A percentile compares a stretch with the other conserved stretches of the same genome.
Evolutionary conservation across 495 filamentous ascomycete genomes (phyloP).

Genomic region (Penicillium verhagenii): DNA sequence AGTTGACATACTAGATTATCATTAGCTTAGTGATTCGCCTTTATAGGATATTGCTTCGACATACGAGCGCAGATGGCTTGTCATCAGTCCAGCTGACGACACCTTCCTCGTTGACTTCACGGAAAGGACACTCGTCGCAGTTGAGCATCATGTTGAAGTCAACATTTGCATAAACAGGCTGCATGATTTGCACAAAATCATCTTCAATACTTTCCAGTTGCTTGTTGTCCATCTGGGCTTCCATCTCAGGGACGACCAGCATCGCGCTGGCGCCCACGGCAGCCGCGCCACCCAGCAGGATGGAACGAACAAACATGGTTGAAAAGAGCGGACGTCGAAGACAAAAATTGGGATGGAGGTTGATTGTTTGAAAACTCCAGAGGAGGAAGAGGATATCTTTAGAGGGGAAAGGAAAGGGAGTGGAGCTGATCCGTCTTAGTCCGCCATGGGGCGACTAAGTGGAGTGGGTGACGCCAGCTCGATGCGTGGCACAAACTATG

Average conservation of each 20-base stretch:
- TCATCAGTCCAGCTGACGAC: constrained; percentile 36
- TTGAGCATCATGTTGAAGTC: constrained; percentile 36
- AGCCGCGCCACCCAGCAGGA: constrained; percentile 40
- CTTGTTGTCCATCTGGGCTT: constrained; percentile 22
- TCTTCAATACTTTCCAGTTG: constrained; percentile 15
- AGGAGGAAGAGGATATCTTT: constrained; percentile 6
- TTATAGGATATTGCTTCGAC: constrained; percentile 6
- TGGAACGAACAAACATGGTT: constrained; percentile 45
- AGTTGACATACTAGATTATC: constrained; percentile 38
- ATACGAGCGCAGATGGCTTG: constrained; percentile 39
- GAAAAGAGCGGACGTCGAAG: constrained; percentile 24
- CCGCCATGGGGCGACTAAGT: constrained; percentile 17
- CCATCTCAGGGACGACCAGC: constrained; percentile 45
- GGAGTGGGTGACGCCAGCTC: constrained; percentile 33
- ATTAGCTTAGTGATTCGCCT: neutral
- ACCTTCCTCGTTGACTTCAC: constrained; percentile 30
- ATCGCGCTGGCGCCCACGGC: constrained; percentile 48
- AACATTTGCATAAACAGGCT: constrained; percentile 28
- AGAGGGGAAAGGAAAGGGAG: constrained; percentile 13
- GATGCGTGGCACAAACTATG: constrained; percentile 18
- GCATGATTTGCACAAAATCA: constrained; percentile 28
- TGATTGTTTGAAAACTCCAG: neutral
- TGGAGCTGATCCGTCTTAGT: constrained; percentile 18
- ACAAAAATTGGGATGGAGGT: constrained; percentile 4
- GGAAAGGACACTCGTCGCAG: constrained; percentile 51